Conservation (phyloP, 2,329 filamentous ascomycete species). For the Aspergillus sp. region DNA sequence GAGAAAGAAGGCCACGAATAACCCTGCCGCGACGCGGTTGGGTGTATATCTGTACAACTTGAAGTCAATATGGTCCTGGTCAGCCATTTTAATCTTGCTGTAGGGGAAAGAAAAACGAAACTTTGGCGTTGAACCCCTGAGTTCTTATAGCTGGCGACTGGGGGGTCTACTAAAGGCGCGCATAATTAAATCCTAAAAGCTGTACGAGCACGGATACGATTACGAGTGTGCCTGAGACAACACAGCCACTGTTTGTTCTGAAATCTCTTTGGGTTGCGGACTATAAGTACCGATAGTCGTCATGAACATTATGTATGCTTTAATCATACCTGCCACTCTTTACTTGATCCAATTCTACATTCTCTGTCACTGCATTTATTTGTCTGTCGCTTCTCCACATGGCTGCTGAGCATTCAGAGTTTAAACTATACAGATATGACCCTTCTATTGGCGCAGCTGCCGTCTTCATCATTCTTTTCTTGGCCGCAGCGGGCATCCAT, state of each 20-base stretch:
- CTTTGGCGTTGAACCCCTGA: not conserved
- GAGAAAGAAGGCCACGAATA: conserved; percentile 3
- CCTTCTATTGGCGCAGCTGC: conserved; percentile 4
- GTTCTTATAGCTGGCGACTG: not conserved
- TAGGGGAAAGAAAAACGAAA: not conserved
- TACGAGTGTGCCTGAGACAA: not conserved
- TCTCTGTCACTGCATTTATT: not conserved
- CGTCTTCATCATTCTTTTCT: conserved; percentile 8
- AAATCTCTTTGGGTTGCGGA: not conserved
- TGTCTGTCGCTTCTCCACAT: not conserved
- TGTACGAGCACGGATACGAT: not conserved
- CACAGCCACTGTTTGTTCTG: not conserved
- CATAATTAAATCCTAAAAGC: too few species aligned
- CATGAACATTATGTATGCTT: not conserved
- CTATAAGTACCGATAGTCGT: not conserved
- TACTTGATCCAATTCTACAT: not conserved
- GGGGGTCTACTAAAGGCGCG: not conserved
- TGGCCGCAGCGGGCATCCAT: not conserved
- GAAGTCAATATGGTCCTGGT: not conserved
- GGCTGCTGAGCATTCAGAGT: not conserved
- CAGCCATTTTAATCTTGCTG: not conserved
- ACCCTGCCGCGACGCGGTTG: not conserved
- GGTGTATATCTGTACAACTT: conserved; percentile 3
- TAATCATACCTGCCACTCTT: not conserved
- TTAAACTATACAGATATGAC: conserved; percentile 7